Evolutionary conservation across 148 eudicot genomes (phyloP).

Genomic region (Silene uniflora): DNA sequence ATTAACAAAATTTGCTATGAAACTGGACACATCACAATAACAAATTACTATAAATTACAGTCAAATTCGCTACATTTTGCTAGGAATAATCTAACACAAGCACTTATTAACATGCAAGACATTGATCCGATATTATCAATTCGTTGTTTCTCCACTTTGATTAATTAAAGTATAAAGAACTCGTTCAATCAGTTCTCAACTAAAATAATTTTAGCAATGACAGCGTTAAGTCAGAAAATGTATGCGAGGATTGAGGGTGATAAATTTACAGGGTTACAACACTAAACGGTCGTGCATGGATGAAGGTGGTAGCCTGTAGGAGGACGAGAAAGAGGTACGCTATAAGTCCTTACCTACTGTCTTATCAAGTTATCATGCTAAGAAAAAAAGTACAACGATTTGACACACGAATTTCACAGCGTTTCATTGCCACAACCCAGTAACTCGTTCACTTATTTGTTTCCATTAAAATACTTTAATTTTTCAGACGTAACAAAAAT

Average conservation of each 20-base stretch:
- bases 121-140: neutral
- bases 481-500: neutral
- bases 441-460: too few species aligned
- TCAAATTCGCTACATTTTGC: neutral
- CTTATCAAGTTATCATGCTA: neutral
- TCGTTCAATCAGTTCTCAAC: neutral
- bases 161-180: too few species aligned
- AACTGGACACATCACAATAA: neutral
- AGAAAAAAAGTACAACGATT: neutral
- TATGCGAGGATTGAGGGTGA: too few species aligned
- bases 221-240: too few species aligned
- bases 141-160: neutral
- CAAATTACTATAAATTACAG: neutral
- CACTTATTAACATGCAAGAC: neutral
- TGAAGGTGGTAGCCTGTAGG: too few species aligned
- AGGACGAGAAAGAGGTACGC: too few species aligned
- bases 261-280: too few species aligned
- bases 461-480: too few species aligned
- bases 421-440: neutral
- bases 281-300: too few species aligned
- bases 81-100: neutral
- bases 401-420: conserved; percentile 22
- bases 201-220: neutral
- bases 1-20: conserved; percentile 1
- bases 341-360: too few species aligned